Evolutionary conservation across 305 asterid species (phyloP), one percentile per base, ranked within the genome.

Genomic region (Rubia tinctorum): DNA sequence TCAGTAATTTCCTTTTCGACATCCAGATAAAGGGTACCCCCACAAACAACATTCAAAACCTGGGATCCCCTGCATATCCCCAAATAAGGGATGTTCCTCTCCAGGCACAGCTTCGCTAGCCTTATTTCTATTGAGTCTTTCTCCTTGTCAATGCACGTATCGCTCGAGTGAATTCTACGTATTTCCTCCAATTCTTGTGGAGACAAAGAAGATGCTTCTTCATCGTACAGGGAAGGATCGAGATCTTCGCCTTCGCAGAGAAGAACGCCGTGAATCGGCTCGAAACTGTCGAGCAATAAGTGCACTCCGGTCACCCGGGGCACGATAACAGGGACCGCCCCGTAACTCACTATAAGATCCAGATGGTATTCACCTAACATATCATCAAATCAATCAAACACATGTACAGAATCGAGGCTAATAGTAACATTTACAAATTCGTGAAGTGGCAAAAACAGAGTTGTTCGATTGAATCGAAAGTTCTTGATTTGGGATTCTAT

Each of bases 21-120:
- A 64, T 92, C 97, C n/a, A 89, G 87, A 76, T 89, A 92, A 37
- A 92, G 90, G 49, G 89, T 83, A 15, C 96, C 97, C 11, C 98
- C 96, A 73, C 93, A 89, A 2, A 97, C 98, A 49, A 89, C 97
- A 51, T 90, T 88, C 0, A 90, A 85, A 39, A 92, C 83, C 80
- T 92, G 98, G 0, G 97, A 92, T 0, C 98, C 98, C 43, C 97
- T 78, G 80, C 98, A 92, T 58, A 92, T 89, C 14, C 96, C 98
- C 68, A 90, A 71, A 61, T 88, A 92, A 2, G 98, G 98, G 49
- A 92, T 89, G 80, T 90, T 92, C 25, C 96, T 84, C 62, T 90
- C 97, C 2, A 92, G 89, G 77, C 98, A 92, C 49, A 86, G 90
- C 66, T 89, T 92, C 9, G 97, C 97, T 0, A 92, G 84, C 15